Conservation (phyloP, 306 rosid species). For the Quercus alba region DNA sequence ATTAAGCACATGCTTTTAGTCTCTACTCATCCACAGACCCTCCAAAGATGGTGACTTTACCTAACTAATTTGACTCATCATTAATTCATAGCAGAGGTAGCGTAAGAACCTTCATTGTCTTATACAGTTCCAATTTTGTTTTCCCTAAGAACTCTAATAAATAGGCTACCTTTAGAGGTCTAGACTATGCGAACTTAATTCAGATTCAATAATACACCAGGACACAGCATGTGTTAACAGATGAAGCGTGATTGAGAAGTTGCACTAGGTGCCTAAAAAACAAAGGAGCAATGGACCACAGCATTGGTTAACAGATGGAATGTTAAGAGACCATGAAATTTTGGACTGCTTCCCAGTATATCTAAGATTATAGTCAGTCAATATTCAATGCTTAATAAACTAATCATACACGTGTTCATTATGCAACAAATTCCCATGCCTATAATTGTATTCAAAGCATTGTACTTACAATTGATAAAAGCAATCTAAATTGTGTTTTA, state of each 20-base stretch:
- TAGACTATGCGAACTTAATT: not conserved
- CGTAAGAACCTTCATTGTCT: conserved; percentile 32
- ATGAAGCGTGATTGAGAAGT: not conserved
- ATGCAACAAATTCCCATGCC: not conserved
- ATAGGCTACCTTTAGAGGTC: conserved; percentile 11
- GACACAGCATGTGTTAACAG: too few species aligned
- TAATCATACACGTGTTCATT: not conserved
- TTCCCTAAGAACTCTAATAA: conserved; percentile 15
- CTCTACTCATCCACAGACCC: conserved; percentile 35
- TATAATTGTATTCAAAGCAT: not conserved
- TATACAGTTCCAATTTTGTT: conserved; percentile 21
- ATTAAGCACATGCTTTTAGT: conserved; percentile 18
- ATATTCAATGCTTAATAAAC: not conserved
- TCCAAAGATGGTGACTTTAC: conserved; percentile 60
- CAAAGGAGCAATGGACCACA: not conserved
- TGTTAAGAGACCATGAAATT: conserved; percentile 5
- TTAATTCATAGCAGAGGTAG: conserved; percentile 33
- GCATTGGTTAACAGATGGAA: conserved; percentile 9
- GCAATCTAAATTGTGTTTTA: not conserved
- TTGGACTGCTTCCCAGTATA: not conserved
- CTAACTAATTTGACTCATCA: conserved; percentile 43
- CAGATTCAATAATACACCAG: too few species aligned
- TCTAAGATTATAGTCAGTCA: too few species aligned
- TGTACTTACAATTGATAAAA: not conserved
- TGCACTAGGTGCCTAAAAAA: not conserved